Conservation (phyloP, 345 rosid genomes). For the Gossypium herbaceum region DNA sequence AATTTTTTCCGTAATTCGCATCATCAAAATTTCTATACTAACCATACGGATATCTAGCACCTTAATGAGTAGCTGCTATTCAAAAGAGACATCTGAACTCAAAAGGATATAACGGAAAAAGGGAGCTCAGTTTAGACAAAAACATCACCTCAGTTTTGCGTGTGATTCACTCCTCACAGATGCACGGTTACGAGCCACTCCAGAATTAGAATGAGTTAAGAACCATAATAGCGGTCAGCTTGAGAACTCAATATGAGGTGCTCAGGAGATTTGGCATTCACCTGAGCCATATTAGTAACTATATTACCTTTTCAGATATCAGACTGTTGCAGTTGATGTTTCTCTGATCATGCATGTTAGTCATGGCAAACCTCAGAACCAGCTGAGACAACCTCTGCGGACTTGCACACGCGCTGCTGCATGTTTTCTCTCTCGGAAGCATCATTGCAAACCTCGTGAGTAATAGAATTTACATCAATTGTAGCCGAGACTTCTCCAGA, state of each 20-base stretch:
- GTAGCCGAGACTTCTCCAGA: background rate
- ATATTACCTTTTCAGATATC: background rate
- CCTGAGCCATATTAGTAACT: background rate
- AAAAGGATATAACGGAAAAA: background rate
- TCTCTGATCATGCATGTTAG: background rate
- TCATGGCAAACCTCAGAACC: background rate
- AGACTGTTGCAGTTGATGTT: slow-evolving; percentile 4
- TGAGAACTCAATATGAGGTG: background rate
- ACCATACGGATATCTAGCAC: background rate
- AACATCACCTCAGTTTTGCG: slow-evolving; percentile 25
- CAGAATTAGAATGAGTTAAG: slow-evolving; percentile 14
- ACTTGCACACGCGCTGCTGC: background rate
- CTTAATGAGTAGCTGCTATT: background rate
- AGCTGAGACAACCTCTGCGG: background rate
- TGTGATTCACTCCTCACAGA: slow-evolving; percentile 13
- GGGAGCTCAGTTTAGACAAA: slow-evolving; percentile 24
- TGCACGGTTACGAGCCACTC: slow-evolving; percentile 9
- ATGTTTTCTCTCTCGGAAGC: background rate
- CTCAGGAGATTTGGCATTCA: background rate
- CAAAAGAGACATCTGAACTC: background rate
- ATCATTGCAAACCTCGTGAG: background rate
- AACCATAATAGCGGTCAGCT: slow-evolving; percentile 10
- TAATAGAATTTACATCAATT: background rate
- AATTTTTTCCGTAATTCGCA: background rate
- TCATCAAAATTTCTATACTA: background rate